Evolutionary conservation across 306 rosid species (phyloP), one percentile per base, ranked within the genome.

Genomic region (Rosa chinensis): DNA sequence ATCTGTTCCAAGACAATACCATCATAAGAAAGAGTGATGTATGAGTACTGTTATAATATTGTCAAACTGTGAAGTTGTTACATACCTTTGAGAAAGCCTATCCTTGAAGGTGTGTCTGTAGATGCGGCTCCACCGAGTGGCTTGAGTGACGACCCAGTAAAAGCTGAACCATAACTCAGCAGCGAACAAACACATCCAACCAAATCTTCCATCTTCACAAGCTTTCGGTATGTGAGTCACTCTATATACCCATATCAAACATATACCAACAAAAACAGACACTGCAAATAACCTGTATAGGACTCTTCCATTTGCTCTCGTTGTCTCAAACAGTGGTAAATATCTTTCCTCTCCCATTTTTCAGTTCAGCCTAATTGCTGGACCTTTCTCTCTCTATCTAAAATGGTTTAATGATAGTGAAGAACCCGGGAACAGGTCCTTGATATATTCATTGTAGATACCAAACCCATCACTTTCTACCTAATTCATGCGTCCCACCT

Each of bases 131-230:
- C 97, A 92, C 5, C 94, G 77, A 8, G 79, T 10, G 47, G 92
- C 82, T 76, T 88, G 91, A 75, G 85, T 81, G 80, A 90, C 81
- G 39, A 90, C 0, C 93, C 93, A 92, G 59, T 90, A 88, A 67
- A 92, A 75, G 13, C 92, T 85, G 43, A 90, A 92, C 94, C 94
- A 92, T 3, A 90, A 42, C 28, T 92, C 94, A 42, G 94, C 86
- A 72, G 14, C 82, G 63, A 90, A 45, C 88, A 92, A 18, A 10
- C 88, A 92, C 66, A 90, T 10, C 90, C 93, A 90, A 5, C 10
- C 84, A 89, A 82, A 84, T 42, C 79, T 86, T 32, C 79, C 85
- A 72, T 56, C 80, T 48, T 66, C 78, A 43, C 45, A 68, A 3
- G 69, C 70, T 76, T 13, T 44, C 44, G 77, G 82, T 44, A 84